Conservation (phyloP, 1,284 basidiomycete genomes). For the Heliocybe sulcata region DNA sequence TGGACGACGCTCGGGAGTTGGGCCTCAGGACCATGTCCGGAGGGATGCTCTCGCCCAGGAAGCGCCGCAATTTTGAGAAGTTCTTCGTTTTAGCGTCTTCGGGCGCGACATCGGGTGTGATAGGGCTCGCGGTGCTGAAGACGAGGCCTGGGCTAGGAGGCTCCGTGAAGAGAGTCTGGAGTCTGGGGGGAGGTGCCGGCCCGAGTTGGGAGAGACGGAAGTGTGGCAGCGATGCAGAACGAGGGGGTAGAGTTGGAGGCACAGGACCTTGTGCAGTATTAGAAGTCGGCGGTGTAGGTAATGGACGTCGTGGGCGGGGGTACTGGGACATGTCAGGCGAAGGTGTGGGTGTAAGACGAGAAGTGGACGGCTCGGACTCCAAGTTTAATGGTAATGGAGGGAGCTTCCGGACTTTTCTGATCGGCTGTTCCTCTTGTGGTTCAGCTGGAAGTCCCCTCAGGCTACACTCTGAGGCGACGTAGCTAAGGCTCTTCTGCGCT, state of each 20-base stretch:
- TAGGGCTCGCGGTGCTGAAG: not conserved
- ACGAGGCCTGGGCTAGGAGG: not conserved
- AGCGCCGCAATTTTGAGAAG: conserved; percentile 23
- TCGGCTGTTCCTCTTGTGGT: not conserved
- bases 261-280: not conserved
- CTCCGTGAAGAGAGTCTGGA: not conserved
- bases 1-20: conserved; percentile 1
- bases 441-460: not conserved
- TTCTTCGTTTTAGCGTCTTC: conserved; percentile 18
- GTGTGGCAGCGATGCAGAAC: not conserved
- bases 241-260: not conserved
- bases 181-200: not conserved
- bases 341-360: not conserved
- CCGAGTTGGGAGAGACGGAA: not conserved
- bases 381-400: not conserved
- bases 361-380: not conserved
- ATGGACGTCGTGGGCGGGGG: not conserved
- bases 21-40: conserved; percentile 16
- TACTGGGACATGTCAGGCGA: not conserved
- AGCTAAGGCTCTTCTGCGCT: not conserved
- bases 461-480: not conserved
- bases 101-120: conserved; percentile 12
- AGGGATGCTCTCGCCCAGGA: conserved; percentile 23
- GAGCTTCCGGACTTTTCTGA: not conserved
- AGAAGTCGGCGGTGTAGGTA: not conserved